Evolutionary conservation across 2,329 filamentous ascomycete species (phyloP), one percentile per base, ranked within the genome.

Genomic region (Neofusicoccum sp.): DNA sequence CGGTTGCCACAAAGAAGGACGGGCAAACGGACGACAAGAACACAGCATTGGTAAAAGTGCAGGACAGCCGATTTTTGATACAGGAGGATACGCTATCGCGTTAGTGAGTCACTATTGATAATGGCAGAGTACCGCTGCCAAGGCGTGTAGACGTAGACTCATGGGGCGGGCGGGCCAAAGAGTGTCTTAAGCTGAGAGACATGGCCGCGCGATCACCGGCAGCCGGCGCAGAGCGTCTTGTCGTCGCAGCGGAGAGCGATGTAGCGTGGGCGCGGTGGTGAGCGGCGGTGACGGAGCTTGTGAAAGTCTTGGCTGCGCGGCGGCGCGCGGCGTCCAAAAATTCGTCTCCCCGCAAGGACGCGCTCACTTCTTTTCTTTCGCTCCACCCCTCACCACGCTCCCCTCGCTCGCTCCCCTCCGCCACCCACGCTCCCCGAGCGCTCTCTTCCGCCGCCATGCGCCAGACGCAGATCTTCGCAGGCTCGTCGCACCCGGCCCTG

Each of bases 381-480:
- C 20, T 16, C 49, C 34, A 14, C 38, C 33, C 40, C 41, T 28
- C 26, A n/a, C 26, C 54, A 36, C 31, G 36, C 28, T 34, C 41
- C 41, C 36, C 31, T 24, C 16, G 36, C 12, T 43, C 36, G 30
- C 30, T 51, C 30, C 8, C 26, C n/a, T 36, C 16, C 4, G 31
- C 36, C 30, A 34, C 24, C 57, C 44, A 48, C 44, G n/a, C 34
- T 34, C 36, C 24, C 28, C 34, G 56, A 40, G 43, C 33, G 38
- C 45, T 26, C 26, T n/a, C 28, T 26, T 7, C n/a, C n/a, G 53
- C 12, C 44, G 31, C 54, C 60, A 88, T 88, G 86, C 82, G 86
- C 67, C 83, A 85, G 68, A 84, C 86, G 63, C 84, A 86, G 72
- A 86, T 89, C 70, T 89, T 89, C 73, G 83, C 83, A 58, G 86